phyloP scores from a whole-genome alignment of 2,329 filamentous ascomycete species.

The Colletotrichum tabaci region DNA sequence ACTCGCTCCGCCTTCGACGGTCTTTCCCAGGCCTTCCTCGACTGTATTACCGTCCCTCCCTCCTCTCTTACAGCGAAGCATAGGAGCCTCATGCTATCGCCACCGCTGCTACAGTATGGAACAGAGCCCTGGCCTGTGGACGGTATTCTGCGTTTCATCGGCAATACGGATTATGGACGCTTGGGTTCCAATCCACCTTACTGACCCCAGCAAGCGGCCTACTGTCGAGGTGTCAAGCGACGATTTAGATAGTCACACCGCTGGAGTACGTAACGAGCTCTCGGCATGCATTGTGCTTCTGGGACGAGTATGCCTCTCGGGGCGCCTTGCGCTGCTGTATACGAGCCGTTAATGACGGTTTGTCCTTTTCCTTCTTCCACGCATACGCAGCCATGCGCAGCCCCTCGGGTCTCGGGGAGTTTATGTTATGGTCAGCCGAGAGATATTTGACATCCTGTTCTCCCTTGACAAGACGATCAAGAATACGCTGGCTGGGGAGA shows the following conservation, averaged over 20 bases:
- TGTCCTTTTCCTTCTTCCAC: background rate
- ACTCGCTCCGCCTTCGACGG: background rate
- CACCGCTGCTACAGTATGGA: background rate
- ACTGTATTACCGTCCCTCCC: background rate
- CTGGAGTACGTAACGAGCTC: background rate
- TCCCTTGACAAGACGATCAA: background rate
- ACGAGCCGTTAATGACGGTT: background rate
- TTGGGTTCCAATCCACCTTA: background rate
- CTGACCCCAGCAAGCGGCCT: background rate
- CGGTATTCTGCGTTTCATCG: background rate
- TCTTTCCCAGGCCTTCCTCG: background rate
- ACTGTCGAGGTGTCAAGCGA: background rate
- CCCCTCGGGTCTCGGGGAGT: background rate
- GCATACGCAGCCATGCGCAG: background rate
- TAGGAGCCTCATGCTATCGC: slow-evolving; percentile 8
- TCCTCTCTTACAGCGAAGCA: background rate
- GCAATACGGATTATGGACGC: background rate
- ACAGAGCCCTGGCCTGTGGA: background rate
- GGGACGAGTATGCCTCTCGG: background rate
- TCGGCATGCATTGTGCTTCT: background rate
- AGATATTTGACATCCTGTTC: too few relatives aligned
- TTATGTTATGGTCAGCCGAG: background rate
- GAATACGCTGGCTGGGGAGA: background rate
- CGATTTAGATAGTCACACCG: slow-evolving; percentile 26
- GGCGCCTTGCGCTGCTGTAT: background rate